Conservation (phyloP, 148 eudicot species). For the Linanthus parryae region DNA sequence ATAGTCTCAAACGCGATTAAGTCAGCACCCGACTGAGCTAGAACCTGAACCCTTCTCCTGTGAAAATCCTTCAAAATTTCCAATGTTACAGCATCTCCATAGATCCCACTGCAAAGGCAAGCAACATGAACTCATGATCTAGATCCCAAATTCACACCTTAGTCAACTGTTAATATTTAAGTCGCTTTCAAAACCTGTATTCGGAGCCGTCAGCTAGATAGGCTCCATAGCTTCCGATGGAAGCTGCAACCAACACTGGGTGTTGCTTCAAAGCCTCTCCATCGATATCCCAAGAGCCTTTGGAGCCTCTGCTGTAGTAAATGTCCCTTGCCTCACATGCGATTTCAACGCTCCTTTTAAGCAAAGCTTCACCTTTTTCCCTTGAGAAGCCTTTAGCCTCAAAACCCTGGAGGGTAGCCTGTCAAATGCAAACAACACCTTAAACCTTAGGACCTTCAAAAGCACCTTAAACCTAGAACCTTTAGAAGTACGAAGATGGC, state of each 20-base stretch:
- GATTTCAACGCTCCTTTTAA: constrained; percentile 48
- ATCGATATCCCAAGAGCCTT: constrained; percentile 32
- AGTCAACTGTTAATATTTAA: too few relatives aligned
- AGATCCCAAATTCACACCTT: too few relatives aligned
- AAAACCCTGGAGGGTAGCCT: constrained; percentile 75
- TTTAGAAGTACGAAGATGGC: too few relatives aligned
- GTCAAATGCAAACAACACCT: neutral
- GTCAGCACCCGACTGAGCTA: constrained; percentile 58
- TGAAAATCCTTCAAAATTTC: constrained; percentile 55
- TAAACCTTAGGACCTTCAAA: too few relatives aligned
- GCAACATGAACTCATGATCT: neutral
- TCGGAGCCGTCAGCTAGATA: constrained; percentile 76
- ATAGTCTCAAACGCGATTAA: constrained; percentile 68
- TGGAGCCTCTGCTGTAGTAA: constrained; percentile 32
- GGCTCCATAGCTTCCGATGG: constrained; percentile 78
- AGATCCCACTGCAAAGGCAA: constrained; percentile 37
- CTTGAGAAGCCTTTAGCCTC: constrained; percentile 52
- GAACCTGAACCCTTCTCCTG: constrained; percentile 60
- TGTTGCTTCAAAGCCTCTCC: constrained; percentile 15
- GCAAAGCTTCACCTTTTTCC: constrained; percentile 45
- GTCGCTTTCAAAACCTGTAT: constrained; percentile 51
- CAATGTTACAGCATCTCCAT: constrained; percentile 35
- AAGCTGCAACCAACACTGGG: constrained; percentile 62
- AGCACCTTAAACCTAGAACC: too few relatives aligned
- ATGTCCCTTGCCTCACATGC: constrained; percentile 58